Percentiles rank a stretch among this genome's conserved stretches.
These are phyloP conservation scores for Echeveria elegans DNA, from an alignment of 164 flowering plant genomes.

Conservation along the genomic window DNA sequence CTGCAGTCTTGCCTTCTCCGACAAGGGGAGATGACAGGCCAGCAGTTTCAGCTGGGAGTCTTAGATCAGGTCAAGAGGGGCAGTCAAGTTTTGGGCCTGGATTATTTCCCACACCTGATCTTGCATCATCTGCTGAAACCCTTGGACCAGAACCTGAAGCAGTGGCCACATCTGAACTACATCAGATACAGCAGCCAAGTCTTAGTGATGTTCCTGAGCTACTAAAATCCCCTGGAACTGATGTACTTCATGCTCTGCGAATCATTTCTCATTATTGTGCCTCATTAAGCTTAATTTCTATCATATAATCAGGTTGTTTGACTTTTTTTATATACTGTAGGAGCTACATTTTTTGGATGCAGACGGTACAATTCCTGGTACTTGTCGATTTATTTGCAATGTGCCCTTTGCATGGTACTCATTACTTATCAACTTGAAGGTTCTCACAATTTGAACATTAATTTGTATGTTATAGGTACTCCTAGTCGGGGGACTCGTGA, in stretches of 20 bases:
- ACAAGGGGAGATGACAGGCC: conserved; percentile 24
- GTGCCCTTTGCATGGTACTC: too few relatives aligned
- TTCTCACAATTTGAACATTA: too few relatives aligned
- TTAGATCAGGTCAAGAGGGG: conserved; percentile 16
- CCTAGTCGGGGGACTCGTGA: too few relatives aligned
- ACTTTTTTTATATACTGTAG: conserved; percentile 19
- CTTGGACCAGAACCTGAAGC: conserved; percentile 25
- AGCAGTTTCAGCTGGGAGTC: conserved; percentile 18
- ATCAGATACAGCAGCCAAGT: conserved; percentile 15
- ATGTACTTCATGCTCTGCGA: conserved; percentile 31
- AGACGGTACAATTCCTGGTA: conserved; percentile 49
- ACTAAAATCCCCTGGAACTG: conserved; percentile 30
- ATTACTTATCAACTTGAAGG: too few relatives aligned
- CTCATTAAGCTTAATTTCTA: not conserved
- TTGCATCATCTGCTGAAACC: conserved; percentile 21
- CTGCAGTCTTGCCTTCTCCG: conserved; percentile 18
- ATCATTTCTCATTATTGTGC: not conserved
- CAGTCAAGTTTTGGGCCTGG: conserved; percentile 22
- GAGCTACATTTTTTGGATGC: conserved; percentile 66
- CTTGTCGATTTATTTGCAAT: too few relatives aligned
- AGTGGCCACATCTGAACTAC: conserved; percentile 17
- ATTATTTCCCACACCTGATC: conserved; percentile 25
- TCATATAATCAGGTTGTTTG: not conserved
- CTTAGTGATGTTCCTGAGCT: conserved; percentile 50
- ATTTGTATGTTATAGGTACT: too few relatives aligned